These are phyloP conservation scores for Xanthoconium stramineum DNA, from an alignment of 768 basidiomycete genomes.

Conservation along the genomic window DNA sequence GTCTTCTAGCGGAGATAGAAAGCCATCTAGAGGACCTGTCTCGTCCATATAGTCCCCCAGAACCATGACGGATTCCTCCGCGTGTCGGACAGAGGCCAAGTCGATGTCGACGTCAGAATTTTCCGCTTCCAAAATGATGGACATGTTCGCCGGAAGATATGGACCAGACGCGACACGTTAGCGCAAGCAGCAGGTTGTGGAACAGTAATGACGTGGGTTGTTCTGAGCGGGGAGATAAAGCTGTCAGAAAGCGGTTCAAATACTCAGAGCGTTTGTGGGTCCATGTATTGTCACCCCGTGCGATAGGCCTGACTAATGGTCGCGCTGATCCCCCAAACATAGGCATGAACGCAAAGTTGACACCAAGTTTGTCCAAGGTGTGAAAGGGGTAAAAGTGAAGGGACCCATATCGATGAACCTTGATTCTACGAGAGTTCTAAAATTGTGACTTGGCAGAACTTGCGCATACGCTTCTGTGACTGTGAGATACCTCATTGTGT, in stretches of 20 bases:
- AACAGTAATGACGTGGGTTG: background rate
- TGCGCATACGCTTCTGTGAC: background rate
- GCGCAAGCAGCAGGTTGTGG: background rate
- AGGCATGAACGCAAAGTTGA: constrained; percentile 21
- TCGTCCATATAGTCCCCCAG: constrained; percentile 4
- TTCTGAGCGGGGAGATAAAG: background rate
- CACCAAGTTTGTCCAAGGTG: constrained; percentile 9
- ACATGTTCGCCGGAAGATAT: constrained; percentile 6
- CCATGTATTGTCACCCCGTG: constrained; percentile 9
- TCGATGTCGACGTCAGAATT: constrained; percentile 6
- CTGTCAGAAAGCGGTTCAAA: background rate
- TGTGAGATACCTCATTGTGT: background rate
- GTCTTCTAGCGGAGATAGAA: background rate
- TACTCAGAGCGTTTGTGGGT: constrained; percentile 15
- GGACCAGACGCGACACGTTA: background rate
- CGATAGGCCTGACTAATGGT: background rate
- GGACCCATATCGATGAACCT: constrained; percentile 13
- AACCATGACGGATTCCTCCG: constrained; percentile 11
- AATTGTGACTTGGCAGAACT: background rate
- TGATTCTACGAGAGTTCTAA: constrained; percentile 14
- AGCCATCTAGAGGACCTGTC: background rate
- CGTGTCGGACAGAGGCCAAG: background rate
- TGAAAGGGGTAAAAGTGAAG: background rate
- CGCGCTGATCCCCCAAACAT: constrained; percentile 15
- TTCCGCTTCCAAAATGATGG: constrained; percentile 15